phyloP scores from a whole-genome alignment of 2,329 filamentous ascomycete species.

The Ceratocystis colombiana region DNA sequence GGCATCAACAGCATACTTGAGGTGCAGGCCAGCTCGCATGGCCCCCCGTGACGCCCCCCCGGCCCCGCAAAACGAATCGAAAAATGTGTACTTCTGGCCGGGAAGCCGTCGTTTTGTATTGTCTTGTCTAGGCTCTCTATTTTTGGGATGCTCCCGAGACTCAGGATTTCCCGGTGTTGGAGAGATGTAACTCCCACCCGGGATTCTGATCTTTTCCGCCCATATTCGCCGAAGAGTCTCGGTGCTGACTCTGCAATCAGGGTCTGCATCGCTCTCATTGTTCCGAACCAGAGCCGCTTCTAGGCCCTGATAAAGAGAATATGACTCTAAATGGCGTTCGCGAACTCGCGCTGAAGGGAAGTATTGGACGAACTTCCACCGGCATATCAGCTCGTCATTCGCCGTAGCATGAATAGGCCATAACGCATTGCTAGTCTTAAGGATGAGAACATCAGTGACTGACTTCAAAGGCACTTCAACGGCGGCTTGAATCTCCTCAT shows the following conservation, averaged over 20 bases:
- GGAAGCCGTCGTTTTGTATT: slow-evolving; percentile 18
- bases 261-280: slow-evolving; percentile 30
- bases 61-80: slow-evolving; percentile 63
- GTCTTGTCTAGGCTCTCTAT: neutral
- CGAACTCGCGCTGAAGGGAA: slow-evolving; percentile 28
- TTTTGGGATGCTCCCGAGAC: too few relatives aligned
- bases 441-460: slow-evolving; percentile 35
- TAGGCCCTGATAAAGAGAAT: slow-evolving; percentile 31
- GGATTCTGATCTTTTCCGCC: slow-evolving; percentile 24
- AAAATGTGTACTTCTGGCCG: slow-evolving; percentile 51
- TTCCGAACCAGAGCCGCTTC: slow-evolving; percentile 33
- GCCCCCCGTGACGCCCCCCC: slow-evolving; percentile 63
- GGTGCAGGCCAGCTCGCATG: slow-evolving; percentile 43
- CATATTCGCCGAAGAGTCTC: slow-evolving; percentile 33
- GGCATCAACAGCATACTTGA: slow-evolving; percentile 56
- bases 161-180: neutral
- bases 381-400: slow-evolving; percentile 39
- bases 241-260: slow-evolving; percentile 31
- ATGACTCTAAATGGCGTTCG: slow-evolving; percentile 24
- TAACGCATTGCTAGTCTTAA: slow-evolving; percentile 47
- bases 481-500: slow-evolving; percentile 33
- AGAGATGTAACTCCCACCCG: slow-evolving; percentile 24
- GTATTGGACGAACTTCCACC: slow-evolving; percentile 39
- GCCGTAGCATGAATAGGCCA: slow-evolving; percentile 36
- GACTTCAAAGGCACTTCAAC: slow-evolving; percentile 36